A percentile compares a stretch with the other conserved stretches of the same genome.
Evolutionary conservation across 2,329 filamentous ascomycete species (phyloP).

Genomic region (Neonectria neomacrospora): DNA sequence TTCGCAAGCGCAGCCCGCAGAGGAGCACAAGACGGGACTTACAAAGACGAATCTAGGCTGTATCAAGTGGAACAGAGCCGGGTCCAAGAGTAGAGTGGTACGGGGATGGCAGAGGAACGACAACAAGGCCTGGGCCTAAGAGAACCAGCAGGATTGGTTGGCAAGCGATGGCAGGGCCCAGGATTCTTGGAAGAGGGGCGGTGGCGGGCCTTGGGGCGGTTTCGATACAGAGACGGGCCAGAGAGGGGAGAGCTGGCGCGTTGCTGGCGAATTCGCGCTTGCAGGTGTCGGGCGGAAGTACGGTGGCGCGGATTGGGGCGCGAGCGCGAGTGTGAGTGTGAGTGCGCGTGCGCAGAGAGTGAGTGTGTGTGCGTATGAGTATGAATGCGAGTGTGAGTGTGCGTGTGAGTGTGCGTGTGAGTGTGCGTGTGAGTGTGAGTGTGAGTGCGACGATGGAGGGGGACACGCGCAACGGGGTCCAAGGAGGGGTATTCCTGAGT

Average conservation of each 20-base stretch:
- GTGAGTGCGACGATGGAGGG: slow-evolving; percentile 7
- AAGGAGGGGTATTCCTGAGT: slow-evolving; percentile 24
- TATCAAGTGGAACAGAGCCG: slow-evolving; percentile 25
- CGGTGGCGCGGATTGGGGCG: slow-evolving; percentile 1
- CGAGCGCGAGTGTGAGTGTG: slow-evolving; percentile 6
- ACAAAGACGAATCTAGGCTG: slow-evolving; percentile 20
- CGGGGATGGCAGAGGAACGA: slow-evolving; percentile 21
- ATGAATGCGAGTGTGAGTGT: slow-evolving; percentile 9
- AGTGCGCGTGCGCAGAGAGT: slow-evolving; percentile 3
- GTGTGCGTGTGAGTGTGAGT: slow-evolving; percentile 8
- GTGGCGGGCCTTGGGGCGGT: slow-evolving; percentile 15
- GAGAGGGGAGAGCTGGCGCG: slow-evolving; percentile 11
- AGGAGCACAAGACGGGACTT: slow-evolving; percentile 27
- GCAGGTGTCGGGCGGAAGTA: slow-evolving; percentile 6
- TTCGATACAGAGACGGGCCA: slow-evolving; percentile 20
- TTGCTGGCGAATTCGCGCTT: slow-evolving; percentile 15
- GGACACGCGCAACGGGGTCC: slow-evolving; percentile 9
- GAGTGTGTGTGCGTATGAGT: slow-evolving; percentile 2
- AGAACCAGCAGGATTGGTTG: slow-evolving; percentile 27
- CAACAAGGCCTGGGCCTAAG: slow-evolving; percentile 25
- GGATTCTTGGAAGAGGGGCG: slow-evolving; percentile 27
- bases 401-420: slow-evolving; percentile 9
- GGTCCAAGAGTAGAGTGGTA: slow-evolving; percentile 21
- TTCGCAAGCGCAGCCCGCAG: slow-evolving; percentile 11
- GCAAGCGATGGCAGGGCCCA: slow-evolving; percentile 27